Evolutionary conservation across 108 stramenopile species (phyloP), one percentile per base, ranked within the genome.

Genomic region (Licmophora abbreviata): DNA sequence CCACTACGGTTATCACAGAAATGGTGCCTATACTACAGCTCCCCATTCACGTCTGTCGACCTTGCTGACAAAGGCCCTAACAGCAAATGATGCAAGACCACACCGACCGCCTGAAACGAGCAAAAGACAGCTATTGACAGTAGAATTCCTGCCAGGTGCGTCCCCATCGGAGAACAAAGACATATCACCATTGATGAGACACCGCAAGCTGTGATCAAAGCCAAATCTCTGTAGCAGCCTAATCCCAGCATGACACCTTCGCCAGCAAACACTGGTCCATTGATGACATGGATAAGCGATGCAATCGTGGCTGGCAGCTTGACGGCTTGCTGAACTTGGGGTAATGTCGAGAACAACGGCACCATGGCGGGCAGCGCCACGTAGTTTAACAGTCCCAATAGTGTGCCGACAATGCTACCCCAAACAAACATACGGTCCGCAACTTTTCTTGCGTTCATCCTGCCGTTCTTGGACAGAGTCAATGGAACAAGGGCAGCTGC

Each of bases 201-300:
- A 12, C 82, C 81, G 8, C 61, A 26, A n/a, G 55, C 56, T 11
- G 84, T 83, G 23, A 76, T 55, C 7, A 67, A 6, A 1, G 82
- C 82, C 51, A 91, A 60, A 18, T 71, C 82, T 17, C 61, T 52
- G 49, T 70, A 92, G 20, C 42, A 29, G 2, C 73, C 77, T 2
- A 81, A 45, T 0, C 89, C 89, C 44, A 85, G 61, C 76, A 87
- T 77, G 24, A 77, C 57, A 0, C 89, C 89, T 54, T 92, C 89
- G 0, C 84, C 89, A 24, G 80, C 79, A 48, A 85, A 78, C 1
- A 74, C 73, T 0, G 79, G 66, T 5, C 89, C 84, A 57, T 92
- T 87, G 1, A 85, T 51, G 9, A 83, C 44, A 51, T 84, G 84
- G 34, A 84, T 68, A 18, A 86, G 54, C 0, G 77, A 58, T 0